These are phyloP conservation scores for Drosera capensis DNA, from an alignment of 148 eudicot genomes.

Conservation along the genomic window DNA sequence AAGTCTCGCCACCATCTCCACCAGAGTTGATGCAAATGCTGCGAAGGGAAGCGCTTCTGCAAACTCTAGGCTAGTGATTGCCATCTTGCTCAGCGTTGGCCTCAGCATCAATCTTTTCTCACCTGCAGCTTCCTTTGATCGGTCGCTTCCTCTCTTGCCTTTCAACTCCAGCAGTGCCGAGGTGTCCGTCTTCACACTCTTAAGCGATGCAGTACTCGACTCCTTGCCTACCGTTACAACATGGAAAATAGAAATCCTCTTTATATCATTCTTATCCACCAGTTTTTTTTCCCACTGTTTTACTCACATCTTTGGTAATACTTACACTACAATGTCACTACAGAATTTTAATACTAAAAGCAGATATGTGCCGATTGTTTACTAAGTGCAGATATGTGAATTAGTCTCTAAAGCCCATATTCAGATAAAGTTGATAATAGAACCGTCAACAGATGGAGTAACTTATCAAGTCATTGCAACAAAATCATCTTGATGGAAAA, in stretches of 20 bases:
- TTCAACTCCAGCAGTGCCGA: constrained; percentile 45
- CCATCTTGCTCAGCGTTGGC: constrained; percentile 60
- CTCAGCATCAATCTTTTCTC: constrained; percentile 28
- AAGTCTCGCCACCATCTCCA: constrained; percentile 83
- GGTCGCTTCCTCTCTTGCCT: constrained; percentile 14
- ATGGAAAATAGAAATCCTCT: background rate
- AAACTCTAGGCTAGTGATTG: constrained; percentile 63
- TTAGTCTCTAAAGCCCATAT: no score
- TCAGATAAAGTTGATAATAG: no score
- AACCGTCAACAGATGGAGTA: no score
- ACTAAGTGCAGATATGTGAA: no score
- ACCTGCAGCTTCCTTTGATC: constrained; percentile 8
- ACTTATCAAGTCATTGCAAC: no score
- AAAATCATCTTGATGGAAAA: no score
- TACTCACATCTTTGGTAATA: no score
- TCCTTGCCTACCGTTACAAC: constrained; percentile 3
- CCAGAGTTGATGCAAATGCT: constrained; percentile 77
- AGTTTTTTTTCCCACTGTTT: no score
- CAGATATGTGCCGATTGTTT: no score
- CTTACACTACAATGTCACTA: no score
- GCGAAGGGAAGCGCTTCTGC: constrained; percentile 97
- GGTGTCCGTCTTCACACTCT: constrained; percentile 43
- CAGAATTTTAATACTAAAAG: no score
- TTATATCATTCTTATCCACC: no score
- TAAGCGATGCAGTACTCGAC: constrained; percentile 11